phyloP scores from a whole-genome alignment of 345 rosid species.

The Salix koriyanagi region DNA sequence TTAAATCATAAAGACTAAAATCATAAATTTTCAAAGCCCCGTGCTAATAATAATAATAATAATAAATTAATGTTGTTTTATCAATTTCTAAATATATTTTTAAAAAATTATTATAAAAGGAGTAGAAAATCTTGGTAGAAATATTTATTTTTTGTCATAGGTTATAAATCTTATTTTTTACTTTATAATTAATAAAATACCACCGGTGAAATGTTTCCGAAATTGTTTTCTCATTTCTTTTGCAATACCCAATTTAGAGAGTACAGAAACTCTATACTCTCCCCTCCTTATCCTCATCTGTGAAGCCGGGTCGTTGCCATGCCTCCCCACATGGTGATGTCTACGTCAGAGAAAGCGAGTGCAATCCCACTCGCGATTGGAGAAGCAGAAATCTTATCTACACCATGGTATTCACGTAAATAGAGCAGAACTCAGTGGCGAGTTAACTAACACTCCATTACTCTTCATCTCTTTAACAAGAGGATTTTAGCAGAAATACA shows the following conservation, averaged over 20 bases:
- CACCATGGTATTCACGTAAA: constrained; percentile 3
- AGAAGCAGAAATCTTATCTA: constrained; percentile 6
- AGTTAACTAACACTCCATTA: constrained; percentile 10
- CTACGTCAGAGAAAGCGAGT: constrained; percentile 15
- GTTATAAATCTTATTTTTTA: too few relatives aligned
- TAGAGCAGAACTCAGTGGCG: background rate
- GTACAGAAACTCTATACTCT: background rate
- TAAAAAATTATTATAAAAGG: too few relatives aligned
- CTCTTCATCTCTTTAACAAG: constrained; percentile 8
- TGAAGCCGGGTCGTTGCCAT: background rate
- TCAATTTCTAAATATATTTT: too few relatives aligned
- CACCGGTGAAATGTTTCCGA: too few relatives aligned
- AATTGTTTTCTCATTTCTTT: background rate
- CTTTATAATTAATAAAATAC: too few relatives aligned
- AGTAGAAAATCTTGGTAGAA: too few relatives aligned
- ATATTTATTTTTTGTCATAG: too few relatives aligned
- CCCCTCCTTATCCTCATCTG: background rate
- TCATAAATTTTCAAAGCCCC: too few relatives aligned
- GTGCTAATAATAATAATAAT: too few relatives aligned
- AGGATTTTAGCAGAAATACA: constrained; percentile 13
- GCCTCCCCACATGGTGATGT: constrained; percentile 12
- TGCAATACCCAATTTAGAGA: background rate
- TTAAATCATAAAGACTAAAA: too few relatives aligned
- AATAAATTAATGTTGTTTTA: too few relatives aligned
- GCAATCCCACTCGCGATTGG: background rate